Evolutionary conservation across 495 filamentous ascomycete species (phyloP).

Genomic region (Pyrenopolyporus hunteri): DNA sequence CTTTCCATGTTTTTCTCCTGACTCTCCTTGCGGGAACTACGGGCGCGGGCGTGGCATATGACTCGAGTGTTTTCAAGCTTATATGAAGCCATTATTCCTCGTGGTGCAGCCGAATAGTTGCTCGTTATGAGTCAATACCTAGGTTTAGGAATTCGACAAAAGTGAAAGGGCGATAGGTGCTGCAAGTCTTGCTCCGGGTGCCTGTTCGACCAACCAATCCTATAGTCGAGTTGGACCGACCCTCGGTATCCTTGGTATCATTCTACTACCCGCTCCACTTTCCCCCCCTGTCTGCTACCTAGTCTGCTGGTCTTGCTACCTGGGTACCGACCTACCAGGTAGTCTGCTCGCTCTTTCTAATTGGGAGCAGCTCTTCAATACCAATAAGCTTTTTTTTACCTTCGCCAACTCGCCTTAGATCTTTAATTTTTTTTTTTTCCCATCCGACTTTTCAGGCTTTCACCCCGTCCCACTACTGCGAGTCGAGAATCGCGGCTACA

Average conservation of each 20-base stretch:
- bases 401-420: neutral
- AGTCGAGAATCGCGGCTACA: too few species aligned
- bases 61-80: too few species aligned
- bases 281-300: neutral
- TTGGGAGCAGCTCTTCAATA: neutral
- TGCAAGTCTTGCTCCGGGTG: slow-evolving; percentile 7
- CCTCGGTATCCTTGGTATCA: neutral
- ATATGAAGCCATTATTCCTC: too few species aligned
- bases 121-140: slow-evolving; percentile 16
- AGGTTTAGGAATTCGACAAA: neutral
- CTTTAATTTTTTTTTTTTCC: neutral
- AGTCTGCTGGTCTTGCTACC: neutral
- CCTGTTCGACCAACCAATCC: slow-evolving; percentile 3
- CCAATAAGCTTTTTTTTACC: slow-evolving; percentile 4
- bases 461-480: too few species aligned
- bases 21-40: neutral
- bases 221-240: slow-evolving; percentile 7
- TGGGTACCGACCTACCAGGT: too few species aligned
- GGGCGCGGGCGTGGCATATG: neutral
- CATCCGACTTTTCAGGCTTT: too few species aligned
- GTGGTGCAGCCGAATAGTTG: neutral
- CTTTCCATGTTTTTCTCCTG: slow-evolving; percentile 7
- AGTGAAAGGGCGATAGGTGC: slow-evolving; percentile 20
- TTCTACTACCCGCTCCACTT: neutral
- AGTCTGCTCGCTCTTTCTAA: neutral